A percentile compares a stretch with the other conserved stretches of the same genome.
phyloP scores from a whole-genome alignment of 768 basidiomycete genomes.

The Agaricus subrufescens region DNA sequence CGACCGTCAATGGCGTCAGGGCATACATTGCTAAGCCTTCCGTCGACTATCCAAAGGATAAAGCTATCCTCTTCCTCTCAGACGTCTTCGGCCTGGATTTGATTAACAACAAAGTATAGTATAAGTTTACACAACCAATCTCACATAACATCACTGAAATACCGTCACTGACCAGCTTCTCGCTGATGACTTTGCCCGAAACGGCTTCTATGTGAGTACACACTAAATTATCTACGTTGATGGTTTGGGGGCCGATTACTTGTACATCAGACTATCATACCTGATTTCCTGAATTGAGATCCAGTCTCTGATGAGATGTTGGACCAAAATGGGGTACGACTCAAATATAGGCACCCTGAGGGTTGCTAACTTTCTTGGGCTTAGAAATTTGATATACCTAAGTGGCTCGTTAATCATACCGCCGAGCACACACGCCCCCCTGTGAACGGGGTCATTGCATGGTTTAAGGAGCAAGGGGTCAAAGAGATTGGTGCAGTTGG shows the following conservation, averaged over 20 bases:
- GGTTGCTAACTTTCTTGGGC: background rate
- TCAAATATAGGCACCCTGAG: background rate
- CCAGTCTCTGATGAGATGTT: background rate
- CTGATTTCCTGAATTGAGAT: conserved; percentile 11
- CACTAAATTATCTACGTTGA: too few species aligned
- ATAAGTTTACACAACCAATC: background rate
- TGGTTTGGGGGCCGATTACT: too few species aligned
- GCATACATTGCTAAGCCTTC: conserved; percentile 52
- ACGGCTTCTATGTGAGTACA: conserved; percentile 36
- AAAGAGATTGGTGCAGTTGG: conserved; percentile 55
- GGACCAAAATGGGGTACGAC: background rate
- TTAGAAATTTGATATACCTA: conserved; percentile 40
- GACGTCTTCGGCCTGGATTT: conserved; percentile 50
- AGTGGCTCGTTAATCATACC: conserved; percentile 30
- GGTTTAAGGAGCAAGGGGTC: conserved; percentile 56
- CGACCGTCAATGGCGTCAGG: conserved; percentile 41
- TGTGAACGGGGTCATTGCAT: conserved; percentile 52
- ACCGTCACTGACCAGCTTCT: conserved; percentile 23
- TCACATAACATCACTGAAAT: background rate
- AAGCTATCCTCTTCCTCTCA: conserved; percentile 49
- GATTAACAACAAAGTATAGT: conserved; percentile 33
- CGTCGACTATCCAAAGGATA: conserved; percentile 45
- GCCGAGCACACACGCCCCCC: conserved; percentile 35
- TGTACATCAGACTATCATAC: conserved; percentile 3
- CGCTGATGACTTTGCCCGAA: conserved; percentile 38